Evolutionary conservation across 1,284 basidiomycete genomes (phyloP), one percentile per base, ranked within the genome.

Genomic region (Leccinum holopus): DNA sequence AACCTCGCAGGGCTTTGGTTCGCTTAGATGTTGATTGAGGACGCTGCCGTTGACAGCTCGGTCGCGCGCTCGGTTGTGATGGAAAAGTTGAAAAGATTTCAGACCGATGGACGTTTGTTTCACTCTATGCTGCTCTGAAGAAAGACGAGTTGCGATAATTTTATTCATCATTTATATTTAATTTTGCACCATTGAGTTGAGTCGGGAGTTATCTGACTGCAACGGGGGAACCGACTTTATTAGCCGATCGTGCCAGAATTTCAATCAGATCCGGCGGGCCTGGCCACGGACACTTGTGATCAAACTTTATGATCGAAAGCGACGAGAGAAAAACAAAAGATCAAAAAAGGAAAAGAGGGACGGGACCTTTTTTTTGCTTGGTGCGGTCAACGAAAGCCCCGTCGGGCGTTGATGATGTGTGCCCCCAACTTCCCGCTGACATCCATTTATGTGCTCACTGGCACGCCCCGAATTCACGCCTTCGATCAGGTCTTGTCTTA

Each of bases 401-500:
- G 33, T 35, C 12, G 12, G 12, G 35, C 30, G 30, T n/a, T 8
- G 30, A 32, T 32, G 35, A 37, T 35, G 12, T 37, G 14, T 37
- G 35, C 12, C 35, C 12, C 35, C 12, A 37, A 37, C 12, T 12
- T 37, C 37, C 14, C 37, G 37, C 6, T 14, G 14, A 37, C 14
- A 37, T 37, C 37, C 37, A 37, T 37, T 14, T 14, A 14, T 14
- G 37, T 37, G 12, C 12, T 14, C n/a, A n/a, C n/a, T n/a, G n/a
- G n/a, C 37, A 14, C 14, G 14, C 37, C 37, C 37, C 37, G 37
- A 37, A 37, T 37, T 37, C 37, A 14, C 37, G 37, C 6, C 37
- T 37, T 37, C 35, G 35, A 35, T 35, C 35, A 3, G 8, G 9
- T 3, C 33, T 71, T 66, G 72, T 73, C 69, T 71, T 74, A 74